Evolutionary conservation across 192 early-diverging fungal genomes (phyloP).

Genomic region (Funneliformis mosseae): DNA sequence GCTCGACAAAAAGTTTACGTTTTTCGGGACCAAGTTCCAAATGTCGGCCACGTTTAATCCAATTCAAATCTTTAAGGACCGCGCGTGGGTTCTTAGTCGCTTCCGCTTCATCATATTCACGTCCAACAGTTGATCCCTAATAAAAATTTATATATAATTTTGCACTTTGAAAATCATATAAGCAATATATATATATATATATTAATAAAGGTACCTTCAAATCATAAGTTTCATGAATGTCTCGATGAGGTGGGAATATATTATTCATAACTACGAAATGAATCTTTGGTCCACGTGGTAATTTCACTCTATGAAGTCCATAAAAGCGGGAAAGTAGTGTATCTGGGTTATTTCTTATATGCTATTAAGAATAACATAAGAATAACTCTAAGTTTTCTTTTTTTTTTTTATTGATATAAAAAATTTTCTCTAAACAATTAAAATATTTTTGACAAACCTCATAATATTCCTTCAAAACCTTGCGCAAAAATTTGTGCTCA

Average conservation of each 20-base stretch:
- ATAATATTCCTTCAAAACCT: conserved; percentile 86
- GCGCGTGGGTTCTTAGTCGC: conserved; percentile 82
- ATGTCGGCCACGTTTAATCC: conserved; percentile 73
- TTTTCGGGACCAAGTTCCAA: conserved; percentile 85
- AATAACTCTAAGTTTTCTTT: not conserved
- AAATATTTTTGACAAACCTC: conserved; percentile 51
- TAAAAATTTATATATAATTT: not conserved
- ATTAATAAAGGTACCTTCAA: conserved; percentile 64
- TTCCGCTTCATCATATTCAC: conserved; percentile 69
- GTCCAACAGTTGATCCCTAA: conserved; percentile 83
- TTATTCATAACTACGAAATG: conserved; percentile 99
- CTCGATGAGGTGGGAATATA: conserved; percentile 94
- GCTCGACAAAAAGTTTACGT: conserved; percentile 74
- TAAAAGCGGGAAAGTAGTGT: conserved; percentile 94
- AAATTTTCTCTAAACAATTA: not conserved
- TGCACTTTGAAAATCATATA: not conserved
- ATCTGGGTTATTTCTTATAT: conserved; percentile 85
- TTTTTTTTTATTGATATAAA: not conserved
- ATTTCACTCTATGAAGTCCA: conserved; percentile 94
- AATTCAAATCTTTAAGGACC: conserved; percentile 97
- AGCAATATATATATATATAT: not conserved
- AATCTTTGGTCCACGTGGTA: conserved; percentile 90
- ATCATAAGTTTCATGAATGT: conserved; percentile 96
- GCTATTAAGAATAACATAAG: conserved; percentile 44
- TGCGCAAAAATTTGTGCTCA: conserved; percentile 93